Conservation (phyloP, 805 yeast genomes). For the Yarrowia alimentaria region DNA sequence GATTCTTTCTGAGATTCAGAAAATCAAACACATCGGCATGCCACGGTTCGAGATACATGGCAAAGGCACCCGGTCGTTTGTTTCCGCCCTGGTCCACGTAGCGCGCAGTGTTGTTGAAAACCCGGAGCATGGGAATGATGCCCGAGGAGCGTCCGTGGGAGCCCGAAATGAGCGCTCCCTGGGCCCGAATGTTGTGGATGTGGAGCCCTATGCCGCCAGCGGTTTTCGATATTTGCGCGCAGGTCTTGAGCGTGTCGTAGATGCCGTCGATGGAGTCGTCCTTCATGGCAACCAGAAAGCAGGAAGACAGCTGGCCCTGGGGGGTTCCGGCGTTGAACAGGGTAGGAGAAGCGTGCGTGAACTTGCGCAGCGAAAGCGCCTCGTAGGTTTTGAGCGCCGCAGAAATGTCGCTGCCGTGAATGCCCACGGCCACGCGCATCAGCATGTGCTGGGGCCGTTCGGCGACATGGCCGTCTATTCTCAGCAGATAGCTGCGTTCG, state of each 20-base stretch:
- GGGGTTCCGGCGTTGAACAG: conserved; percentile 87
- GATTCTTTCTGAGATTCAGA: conserved; percentile 80
- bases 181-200: conserved; percentile 75
- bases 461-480: conserved; percentile 54
- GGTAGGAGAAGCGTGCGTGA: conserved; percentile 93
- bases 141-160: conserved; percentile 87
- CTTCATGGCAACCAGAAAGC: conserved; percentile 84
- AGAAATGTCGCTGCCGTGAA: conserved; percentile 65
- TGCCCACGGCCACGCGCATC: conserved; percentile 86
- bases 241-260: conserved; percentile 75
- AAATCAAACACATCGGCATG: conserved; percentile 84
- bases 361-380: conserved; percentile 75
- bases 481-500: conserved; percentile 71
- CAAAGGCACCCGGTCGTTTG: conserved; percentile 94
- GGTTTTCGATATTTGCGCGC: conserved; percentile 85
- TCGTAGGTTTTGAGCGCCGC: conserved; percentile 73
- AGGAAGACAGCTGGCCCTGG: conserved; percentile 76
- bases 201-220: conserved; percentile 95
- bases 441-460: conserved; percentile 88
- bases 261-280: conserved; percentile 94
- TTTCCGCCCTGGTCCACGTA: conserved; percentile 98
- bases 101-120: conserved; percentile 88
- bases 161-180: conserved; percentile 82
- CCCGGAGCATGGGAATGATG: conserved; percentile 87
- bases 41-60: conserved; percentile 93